Conservation (phyloP, 345 rosid genomes). For the Leavenworthia alabamica region DNA sequence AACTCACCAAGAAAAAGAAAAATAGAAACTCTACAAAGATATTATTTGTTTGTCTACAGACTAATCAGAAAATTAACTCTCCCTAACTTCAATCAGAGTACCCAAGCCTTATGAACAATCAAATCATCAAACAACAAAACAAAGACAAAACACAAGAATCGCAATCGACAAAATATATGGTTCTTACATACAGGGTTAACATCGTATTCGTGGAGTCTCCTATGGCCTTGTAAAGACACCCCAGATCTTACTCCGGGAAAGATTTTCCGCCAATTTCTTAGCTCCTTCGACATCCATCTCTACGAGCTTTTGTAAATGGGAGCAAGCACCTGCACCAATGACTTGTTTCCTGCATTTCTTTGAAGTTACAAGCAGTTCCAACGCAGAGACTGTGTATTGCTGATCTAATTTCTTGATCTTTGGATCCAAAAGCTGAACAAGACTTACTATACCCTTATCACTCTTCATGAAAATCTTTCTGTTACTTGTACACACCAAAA, state of each 20-base stretch:
- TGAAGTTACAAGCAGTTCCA: slow-evolving; percentile 58
- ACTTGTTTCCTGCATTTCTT: slow-evolving; percentile 74
- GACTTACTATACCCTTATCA: slow-evolving; percentile 49
- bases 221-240: slow-evolving; percentile 62
- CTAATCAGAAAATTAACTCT: slow-evolving; percentile 31
- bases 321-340: slow-evolving; percentile 63
- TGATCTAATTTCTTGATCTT: slow-evolving; percentile 47
- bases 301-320: slow-evolving; percentile 63
- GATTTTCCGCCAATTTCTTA: slow-evolving; percentile 63
- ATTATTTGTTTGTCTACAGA: slow-evolving; percentile 17
- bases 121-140: slow-evolving; percentile 20
- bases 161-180: slow-evolving; percentile 13
- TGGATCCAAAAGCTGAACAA: slow-evolving; percentile 68
- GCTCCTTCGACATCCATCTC: slow-evolving; percentile 79
- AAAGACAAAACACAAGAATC: neutral
- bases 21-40: slow-evolving; percentile 29
- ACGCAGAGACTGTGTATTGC: slow-evolving; percentile 47
- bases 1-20: neutral
- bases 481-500: slow-evolving; percentile 44
- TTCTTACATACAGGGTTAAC: slow-evolving; percentile 41
- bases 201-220: neutral
- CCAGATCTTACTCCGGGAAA: slow-evolving; percentile 74
- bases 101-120: slow-evolving; percentile 43
- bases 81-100: slow-evolving; percentile 30
- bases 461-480: slow-evolving; percentile 49